Evolutionary conservation across 768 basidiomycete genomes (phyloP), one percentile per base, ranked within the genome.

Genomic region (Russula foetens): DNA sequence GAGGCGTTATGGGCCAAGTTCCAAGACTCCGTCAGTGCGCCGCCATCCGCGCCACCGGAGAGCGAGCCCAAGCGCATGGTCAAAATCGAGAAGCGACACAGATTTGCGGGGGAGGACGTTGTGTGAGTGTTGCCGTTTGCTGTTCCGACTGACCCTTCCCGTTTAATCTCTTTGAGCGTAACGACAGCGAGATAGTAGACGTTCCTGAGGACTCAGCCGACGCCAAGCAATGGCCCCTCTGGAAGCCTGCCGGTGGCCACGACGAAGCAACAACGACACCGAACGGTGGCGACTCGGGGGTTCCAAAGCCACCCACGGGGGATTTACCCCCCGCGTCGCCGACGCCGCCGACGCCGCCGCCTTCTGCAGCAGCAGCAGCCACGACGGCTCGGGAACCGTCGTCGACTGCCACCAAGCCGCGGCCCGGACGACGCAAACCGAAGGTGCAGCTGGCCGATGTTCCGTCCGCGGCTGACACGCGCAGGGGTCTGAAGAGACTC

Each of bases 21-120:
- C 67, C 82, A 88, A 68, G 81, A 81, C 0, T 84, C 88, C 8
- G 71, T 84, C n/a, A 65, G 76, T 0, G 69, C 73, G 1, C 64
- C 76, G 26, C n/a, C 35, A 35, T 35, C 53, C 23, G 23, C 57
- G n/a, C 59, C 64, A 41, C 59, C 54, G n/a, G 65, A 67, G 39
- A 59, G 66, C 1, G 61, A 65, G 15, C 52, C 70, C n/a, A 70
- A 66, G 63, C 79, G 75, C 55, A 75, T 76, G 66, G 78, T 93
- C 38, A 87, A 84, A 71, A 75, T 94, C 49, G 80, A 84, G 70
- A 88, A 84, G 68, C 79, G 76, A 38, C 88, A 84, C 70, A 70
- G 81, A 35, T 94, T 88, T 67, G 91, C 90, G 1, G 92, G 91
- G 24, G 84, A 92, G 61, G 81, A 85, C 33, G 76, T 86, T 48